Conservation (phyloP, 345 rosid genomes). For the Populus tremula region DNA sequence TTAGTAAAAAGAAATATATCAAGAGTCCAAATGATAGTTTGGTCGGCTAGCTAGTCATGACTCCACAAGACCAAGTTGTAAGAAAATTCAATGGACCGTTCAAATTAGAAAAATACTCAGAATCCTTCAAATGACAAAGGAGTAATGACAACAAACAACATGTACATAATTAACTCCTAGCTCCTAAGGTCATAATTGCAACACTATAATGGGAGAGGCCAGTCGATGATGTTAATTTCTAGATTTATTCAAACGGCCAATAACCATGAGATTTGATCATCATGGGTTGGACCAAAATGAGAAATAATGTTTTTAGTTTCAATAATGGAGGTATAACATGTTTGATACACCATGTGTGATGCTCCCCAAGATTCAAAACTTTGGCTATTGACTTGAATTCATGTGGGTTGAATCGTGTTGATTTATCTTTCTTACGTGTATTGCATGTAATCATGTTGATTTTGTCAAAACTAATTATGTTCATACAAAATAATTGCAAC, state of each 20-base stretch:
- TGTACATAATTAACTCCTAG: too few relatives aligned
- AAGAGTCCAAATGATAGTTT: too few relatives aligned
- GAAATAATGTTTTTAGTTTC: background rate
- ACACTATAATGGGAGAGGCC: too few relatives aligned
- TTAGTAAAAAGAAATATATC: too few relatives aligned
- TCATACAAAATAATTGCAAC: background rate
- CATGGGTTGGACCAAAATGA: background rate
- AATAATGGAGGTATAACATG: background rate
- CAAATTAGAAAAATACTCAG: too few relatives aligned
- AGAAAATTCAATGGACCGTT: background rate
- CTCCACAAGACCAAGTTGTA: background rate
- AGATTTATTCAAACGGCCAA: background rate
- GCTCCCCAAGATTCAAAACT: too few relatives aligned
- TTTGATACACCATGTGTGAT: background rate
- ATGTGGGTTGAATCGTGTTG: background rate
- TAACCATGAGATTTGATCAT: background rate
- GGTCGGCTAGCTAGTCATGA: background rate
- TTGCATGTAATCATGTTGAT: background rate
- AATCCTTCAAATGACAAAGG: too few relatives aligned
- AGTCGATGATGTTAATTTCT: too few relatives aligned
- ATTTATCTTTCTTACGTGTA: background rate
- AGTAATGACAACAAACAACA: too few relatives aligned
- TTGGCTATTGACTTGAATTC: constrained; percentile 4
- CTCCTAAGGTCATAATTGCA: too few relatives aligned
- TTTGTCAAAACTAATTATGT: background rate